Percentiles rank a stretch among this genome's conserved stretches.
Evolutionary conservation across 352 stramenopile species (phyloP).

Genomic region (Pythium guiyangense): DNA sequence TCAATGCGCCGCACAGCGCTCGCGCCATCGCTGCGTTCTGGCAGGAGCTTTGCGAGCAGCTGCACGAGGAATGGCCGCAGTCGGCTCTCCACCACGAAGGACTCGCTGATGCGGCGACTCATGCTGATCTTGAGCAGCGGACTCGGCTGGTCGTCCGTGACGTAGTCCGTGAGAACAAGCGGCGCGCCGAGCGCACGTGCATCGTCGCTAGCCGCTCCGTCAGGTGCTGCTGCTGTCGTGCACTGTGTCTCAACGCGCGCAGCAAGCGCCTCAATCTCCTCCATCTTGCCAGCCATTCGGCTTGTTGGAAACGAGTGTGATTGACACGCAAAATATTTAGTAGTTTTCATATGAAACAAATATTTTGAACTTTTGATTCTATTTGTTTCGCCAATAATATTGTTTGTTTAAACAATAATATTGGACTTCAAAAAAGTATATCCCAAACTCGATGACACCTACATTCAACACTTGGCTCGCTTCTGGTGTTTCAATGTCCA

Average conservation of each 20-base stretch:
- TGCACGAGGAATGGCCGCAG: conserved; percentile 42
- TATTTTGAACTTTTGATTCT: too few species aligned
- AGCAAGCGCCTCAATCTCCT: neutral
- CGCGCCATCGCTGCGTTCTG: conserved; percentile 1
- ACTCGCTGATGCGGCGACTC: conserved; percentile 60
- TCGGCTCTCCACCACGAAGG: conserved; percentile 37
- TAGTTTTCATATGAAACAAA: too few species aligned
- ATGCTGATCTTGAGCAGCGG: conserved; percentile 64
- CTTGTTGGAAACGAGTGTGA: too few species aligned
- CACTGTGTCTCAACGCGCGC: conserved; percentile 4
- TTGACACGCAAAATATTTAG: too few species aligned
- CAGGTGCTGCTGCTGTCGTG: neutral
- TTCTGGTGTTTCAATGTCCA: too few species aligned
- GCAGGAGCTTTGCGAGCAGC: conserved; percentile 3
- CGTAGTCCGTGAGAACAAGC: conserved; percentile 35
- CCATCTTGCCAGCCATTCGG: too few species aligned
- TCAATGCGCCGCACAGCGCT: conserved; percentile 36
- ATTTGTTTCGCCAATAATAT: too few species aligned
- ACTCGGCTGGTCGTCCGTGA: conserved; percentile 46
- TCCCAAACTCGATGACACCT: too few species aligned
- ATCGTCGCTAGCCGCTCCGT: too few species aligned
- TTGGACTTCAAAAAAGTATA: too few species aligned
- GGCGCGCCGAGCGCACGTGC: neutral
- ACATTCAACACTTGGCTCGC: too few species aligned
- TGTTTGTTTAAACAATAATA: too few species aligned